A percentile compares a stretch with the other conserved stretches of the same genome.
Evolutionary conservation across 257 asterid genomes (phyloP).

Genomic region (Fraxinus excelsior): DNA sequence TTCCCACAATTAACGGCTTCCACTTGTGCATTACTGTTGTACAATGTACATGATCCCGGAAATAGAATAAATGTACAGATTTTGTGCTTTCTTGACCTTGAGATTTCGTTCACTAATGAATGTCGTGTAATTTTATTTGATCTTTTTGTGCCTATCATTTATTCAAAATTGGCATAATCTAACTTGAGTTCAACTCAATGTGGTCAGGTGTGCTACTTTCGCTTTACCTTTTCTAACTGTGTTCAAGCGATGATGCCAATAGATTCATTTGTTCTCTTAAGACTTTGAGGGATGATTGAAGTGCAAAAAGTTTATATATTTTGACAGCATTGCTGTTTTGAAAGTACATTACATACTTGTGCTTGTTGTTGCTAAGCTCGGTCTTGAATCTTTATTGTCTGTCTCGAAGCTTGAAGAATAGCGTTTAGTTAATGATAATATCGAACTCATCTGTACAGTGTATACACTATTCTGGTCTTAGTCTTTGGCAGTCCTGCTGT

Average conservation of each 20-base stretch:
- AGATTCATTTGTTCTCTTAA: background rate
- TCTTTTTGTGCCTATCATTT: slow-evolving; percentile 18
- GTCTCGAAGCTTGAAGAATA: background rate
- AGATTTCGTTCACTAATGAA: slow-evolving; percentile 8
- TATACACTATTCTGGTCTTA: background rate
- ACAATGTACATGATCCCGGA: slow-evolving; percentile 29
- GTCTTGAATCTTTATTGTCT: slow-evolving; percentile 14
- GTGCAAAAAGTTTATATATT: slow-evolving; percentile 5
- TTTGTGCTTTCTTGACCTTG: slow-evolving; percentile 21
- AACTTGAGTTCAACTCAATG: slow-evolving; percentile 16
- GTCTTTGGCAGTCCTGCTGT: background rate
- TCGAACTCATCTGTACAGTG: background rate
- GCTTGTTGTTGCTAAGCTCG: slow-evolving; percentile 5
- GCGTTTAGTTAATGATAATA: background rate
- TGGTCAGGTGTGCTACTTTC: background rate
- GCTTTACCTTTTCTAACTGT: background rate
- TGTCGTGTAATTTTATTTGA: background rate
- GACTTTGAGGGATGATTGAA: background rate
- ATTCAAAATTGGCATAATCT: slow-evolving; percentile 16
- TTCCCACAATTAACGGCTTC: background rate
- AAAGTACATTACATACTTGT: slow-evolving; percentile 1
- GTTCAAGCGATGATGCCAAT: background rate
- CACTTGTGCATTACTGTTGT: slow-evolving; percentile 32
- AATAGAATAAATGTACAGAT: slow-evolving; percentile 20
- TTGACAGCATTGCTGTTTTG: slow-evolving; percentile 5